A percentile compares a stretch with the other conserved stretches of the same genome.
Conservation (phyloP, 768 basidiomycete genomes). For the Leccinum disarticulatum region DNA sequence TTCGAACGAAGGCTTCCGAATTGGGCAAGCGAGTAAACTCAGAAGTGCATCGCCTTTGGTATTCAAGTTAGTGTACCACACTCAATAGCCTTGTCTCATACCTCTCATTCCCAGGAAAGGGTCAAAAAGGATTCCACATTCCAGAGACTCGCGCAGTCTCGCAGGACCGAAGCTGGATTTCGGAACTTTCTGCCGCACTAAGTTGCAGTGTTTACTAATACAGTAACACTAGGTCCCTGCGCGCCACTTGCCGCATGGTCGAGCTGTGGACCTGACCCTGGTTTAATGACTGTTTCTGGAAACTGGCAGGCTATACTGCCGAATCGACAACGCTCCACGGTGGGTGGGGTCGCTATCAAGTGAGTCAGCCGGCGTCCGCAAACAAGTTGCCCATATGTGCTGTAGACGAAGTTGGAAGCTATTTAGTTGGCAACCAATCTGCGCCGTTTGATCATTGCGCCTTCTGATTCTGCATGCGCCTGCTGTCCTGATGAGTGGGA, state of each 20-base stretch:
- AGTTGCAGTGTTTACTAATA: not conserved
- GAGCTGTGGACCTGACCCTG: not conserved
- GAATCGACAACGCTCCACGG: not conserved
- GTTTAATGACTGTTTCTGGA: not conserved
- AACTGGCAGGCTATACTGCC: not conserved
- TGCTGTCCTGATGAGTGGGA: constrained; percentile 3
- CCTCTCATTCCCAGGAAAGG: not conserved
- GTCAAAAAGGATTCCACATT: not conserved
- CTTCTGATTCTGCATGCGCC: not conserved
- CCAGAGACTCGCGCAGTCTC: not conserved
- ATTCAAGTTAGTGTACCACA: too few relatives aligned
- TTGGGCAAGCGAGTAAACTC: constrained; percentile 10
- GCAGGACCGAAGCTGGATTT: not conserved
- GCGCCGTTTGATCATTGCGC: not conserved
- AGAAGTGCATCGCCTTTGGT: not conserved
- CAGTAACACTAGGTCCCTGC: too few relatives aligned
- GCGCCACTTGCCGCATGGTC: not conserved
- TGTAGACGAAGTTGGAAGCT: not conserved
- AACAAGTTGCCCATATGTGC: not conserved
- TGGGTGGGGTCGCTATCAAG: not conserved
- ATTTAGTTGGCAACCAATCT: not conserved
- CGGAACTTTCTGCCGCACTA: not conserved
- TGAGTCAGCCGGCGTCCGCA: not conserved
- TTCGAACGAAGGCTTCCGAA: not conserved
- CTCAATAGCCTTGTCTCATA: not conserved